Evolutionary conservation across 129 eudicot genomes (phyloP).

Genomic region (Logfia minima): DNA sequence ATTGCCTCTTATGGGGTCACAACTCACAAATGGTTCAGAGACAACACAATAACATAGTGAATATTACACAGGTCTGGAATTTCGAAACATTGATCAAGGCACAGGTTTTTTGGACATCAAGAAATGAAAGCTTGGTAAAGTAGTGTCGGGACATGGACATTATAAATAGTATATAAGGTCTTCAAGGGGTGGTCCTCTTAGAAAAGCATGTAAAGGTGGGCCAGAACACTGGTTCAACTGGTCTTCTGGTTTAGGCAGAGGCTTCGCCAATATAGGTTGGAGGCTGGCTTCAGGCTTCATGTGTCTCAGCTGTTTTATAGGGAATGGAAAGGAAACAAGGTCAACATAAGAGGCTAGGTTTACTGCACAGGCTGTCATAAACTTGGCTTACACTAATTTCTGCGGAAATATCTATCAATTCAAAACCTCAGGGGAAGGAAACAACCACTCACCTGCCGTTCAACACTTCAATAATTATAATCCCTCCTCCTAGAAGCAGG

Average conservation of each 20-base stretch:
- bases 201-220: slow-evolving; percentile 42
- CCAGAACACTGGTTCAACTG: slow-evolving; percentile 78
- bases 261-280: slow-evolving; percentile 56
- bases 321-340: slow-evolving; percentile 72
- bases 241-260: slow-evolving; percentile 92
- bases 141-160: slow-evolving; percentile 65
- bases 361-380: slow-evolving; percentile 36
- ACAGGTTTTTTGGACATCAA: slow-evolving; percentile 62
- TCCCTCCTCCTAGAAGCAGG: slow-evolving; percentile 64
- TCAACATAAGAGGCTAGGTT: slow-evolving; percentile 54
- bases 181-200: slow-evolving; percentile 66
- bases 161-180: slow-evolving; percentile 45
- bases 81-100: slow-evolving; percentile 53
- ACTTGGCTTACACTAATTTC: slow-evolving; percentile 18
- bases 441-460: slow-evolving; percentile 48
- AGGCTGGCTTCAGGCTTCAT: slow-evolving; percentile 92
- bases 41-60: slow-evolving; percentile 22
- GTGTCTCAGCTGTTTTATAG: slow-evolving; percentile 77
- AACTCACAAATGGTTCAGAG: slow-evolving; percentile 1
- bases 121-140: slow-evolving; percentile 55
- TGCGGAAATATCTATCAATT: background rate
- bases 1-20: slow-evolving; percentile 7
- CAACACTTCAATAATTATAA: slow-evolving; percentile 63
- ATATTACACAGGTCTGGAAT: slow-evolving; percentile 36
- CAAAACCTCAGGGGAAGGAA: slow-evolving; percentile 17